These are phyloP conservation scores for Blumeria hordei DNA, from an alignment of 2,329 filamentous ascomycete species.

Conservation along the genomic window DNA sequence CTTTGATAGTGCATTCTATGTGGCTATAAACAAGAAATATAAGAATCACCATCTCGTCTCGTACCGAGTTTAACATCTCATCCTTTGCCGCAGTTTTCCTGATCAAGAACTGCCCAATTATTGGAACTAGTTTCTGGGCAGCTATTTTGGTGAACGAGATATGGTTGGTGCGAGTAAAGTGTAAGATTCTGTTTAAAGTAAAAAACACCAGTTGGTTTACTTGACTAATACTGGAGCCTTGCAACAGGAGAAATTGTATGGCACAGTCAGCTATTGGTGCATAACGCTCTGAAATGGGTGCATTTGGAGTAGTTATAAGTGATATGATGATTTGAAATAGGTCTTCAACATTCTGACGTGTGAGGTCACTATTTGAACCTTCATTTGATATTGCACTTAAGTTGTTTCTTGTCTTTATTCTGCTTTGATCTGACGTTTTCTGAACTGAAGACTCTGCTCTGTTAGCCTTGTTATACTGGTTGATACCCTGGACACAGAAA, in stretches of 20 bases:
- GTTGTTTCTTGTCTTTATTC: conserved; percentile 7
- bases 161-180: conserved; percentile 42
- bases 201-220: conserved; percentile 52
- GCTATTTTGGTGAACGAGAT: conserved; percentile 34
- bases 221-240: conserved; percentile 31
- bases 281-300: conserved; percentile 33
- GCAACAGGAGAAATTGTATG: conserved; percentile 35
- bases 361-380: conserved; percentile 3
- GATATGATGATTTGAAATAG: conserved; percentile 40
- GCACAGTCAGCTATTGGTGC: conserved; percentile 30
- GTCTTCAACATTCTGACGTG: conserved; percentile 22
- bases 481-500: conserved; percentile 43
- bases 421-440: too few relatives aligned
- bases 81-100: conserved; percentile 37
- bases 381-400: conserved; percentile 8
- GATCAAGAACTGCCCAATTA: conserved; percentile 57
- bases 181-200: conserved; percentile 47
- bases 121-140: conserved; percentile 35
- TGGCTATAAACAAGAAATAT: conserved; percentile 42
- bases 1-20: conserved; percentile 29
- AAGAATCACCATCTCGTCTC: conserved; percentile 55
- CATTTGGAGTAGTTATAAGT: conserved; percentile 40
- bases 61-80: conserved; percentile 30
- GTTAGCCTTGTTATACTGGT: conserved; percentile 19
- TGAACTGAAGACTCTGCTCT: conserved; percentile 3